phyloP scores from a whole-genome alignment of 2,329 filamentous ascomycete species.

The Microdochium trichocladiopsis region DNA sequence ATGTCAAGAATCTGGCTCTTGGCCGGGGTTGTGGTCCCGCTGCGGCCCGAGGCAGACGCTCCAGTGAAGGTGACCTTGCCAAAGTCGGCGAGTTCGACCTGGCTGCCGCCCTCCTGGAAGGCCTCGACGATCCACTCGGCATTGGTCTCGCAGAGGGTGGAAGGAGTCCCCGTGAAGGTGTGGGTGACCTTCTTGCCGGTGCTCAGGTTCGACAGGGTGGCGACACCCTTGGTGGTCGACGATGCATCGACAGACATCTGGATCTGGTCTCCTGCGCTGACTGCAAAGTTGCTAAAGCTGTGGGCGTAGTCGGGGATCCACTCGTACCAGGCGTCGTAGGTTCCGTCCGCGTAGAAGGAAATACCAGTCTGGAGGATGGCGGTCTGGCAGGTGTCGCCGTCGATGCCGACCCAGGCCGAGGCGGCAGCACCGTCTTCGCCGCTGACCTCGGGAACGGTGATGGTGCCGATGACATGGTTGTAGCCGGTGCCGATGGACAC shows the following conservation, averaged over 20 bases:
- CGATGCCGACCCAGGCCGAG: conserved; percentile 54
- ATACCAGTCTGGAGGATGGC: conserved; percentile 52
- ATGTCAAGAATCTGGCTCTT: conserved; percentile 38
- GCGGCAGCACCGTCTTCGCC: conserved; percentile 32
- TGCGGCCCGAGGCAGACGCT: conserved; percentile 21
- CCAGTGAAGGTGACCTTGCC: conserved; percentile 33
- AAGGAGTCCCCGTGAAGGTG: conserved; percentile 34
- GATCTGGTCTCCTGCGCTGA: conserved; percentile 21
- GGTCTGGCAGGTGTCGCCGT: conserved; percentile 47
- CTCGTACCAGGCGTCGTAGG: conserved; percentile 53
- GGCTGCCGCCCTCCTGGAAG: conserved; percentile 28
- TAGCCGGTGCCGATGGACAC: conserved; percentile 44
- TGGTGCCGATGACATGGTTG: conserved; percentile 43
- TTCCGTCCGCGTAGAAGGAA: conserved; percentile 43
- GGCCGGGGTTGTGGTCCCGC: conserved; percentile 24
- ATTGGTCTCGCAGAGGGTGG: conserved; percentile 44
- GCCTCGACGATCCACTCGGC: conserved; percentile 60
- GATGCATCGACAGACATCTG: conserved; percentile 24
- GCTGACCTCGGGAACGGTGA: conserved; percentile 40
- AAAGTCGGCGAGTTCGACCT: conserved; percentile 39
- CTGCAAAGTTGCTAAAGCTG: conserved; percentile 37
- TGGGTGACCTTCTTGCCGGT: conserved; percentile 45
- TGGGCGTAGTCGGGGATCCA: conserved; percentile 52
- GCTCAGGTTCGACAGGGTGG: conserved; percentile 42
- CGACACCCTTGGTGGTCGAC: conserved; percentile 32